These are phyloP conservation scores for Zygosaccharomyces pseudobailii DNA, from an alignment of 1,139 yeast species.

Conservation along the genomic window DNA sequence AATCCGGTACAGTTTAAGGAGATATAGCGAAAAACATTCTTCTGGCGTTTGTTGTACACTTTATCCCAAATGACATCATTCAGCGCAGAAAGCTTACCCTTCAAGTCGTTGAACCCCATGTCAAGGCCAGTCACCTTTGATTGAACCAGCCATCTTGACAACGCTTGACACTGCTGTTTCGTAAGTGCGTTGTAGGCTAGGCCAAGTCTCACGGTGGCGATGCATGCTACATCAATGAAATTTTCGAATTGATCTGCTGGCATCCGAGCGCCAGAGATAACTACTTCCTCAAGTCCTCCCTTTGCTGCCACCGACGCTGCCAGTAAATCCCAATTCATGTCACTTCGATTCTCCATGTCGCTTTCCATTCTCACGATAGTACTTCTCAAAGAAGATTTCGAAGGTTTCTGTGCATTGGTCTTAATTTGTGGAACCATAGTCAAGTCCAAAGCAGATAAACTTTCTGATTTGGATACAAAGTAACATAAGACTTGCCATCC, in stretches of 20 bases:
- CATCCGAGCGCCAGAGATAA: slow-evolving; percentile 69
- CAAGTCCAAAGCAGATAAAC: slow-evolving; percentile 53
- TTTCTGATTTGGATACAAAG: slow-evolving; percentile 54
- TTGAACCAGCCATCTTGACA: slow-evolving; percentile 47
- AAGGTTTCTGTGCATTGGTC: slow-evolving; percentile 52
- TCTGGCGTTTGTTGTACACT: slow-evolving; percentile 22
- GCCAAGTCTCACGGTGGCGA: slow-evolving; percentile 54
- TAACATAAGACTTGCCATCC: slow-evolving; percentile 73
- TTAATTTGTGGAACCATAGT: slow-evolving; percentile 65
- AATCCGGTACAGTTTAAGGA: slow-evolving; percentile 52
- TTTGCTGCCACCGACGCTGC: slow-evolving; percentile 64
- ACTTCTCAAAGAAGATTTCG: slow-evolving; percentile 31
- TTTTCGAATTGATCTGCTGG: slow-evolving; percentile 49
- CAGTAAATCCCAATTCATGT: slow-evolving; percentile 70
- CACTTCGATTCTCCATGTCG: slow-evolving; percentile 55
- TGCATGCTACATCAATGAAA: slow-evolving; percentile 48
- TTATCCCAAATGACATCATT: slow-evolving; percentile 37
- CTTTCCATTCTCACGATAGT: slow-evolving; percentile 50
- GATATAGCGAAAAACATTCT: slow-evolving; percentile 39
- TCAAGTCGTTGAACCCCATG: slow-evolving; percentile 65
- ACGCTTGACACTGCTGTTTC: slow-evolving; percentile 44
- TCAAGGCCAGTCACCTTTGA: slow-evolving; percentile 50
- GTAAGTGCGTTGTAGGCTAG: slow-evolving; percentile 62
- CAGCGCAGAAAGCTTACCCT: slow-evolving; percentile 51
- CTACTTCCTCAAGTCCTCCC: slow-evolving; percentile 68